Percentiles rank a stretch among this genome's conserved stretches.
Conservation (phyloP, 2,329 filamentous ascomycete species). For the Fusarium proliferatum region DNA sequence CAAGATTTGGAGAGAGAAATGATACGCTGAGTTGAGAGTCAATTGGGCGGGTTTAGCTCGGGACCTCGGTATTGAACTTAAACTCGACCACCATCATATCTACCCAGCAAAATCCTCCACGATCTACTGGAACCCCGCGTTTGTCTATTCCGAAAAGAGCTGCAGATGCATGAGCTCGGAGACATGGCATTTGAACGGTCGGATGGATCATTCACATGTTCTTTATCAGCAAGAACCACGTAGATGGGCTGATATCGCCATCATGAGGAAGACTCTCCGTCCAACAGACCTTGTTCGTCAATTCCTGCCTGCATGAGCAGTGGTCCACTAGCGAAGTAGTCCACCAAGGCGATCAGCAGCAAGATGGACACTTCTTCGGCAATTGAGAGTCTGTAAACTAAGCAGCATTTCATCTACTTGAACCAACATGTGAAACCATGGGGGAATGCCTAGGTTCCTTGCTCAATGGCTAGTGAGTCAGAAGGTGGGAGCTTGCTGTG, state of each 20-base stretch:
- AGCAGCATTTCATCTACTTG: neutral
- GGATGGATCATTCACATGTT: constrained; percentile 12
- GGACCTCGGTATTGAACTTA: constrained; percentile 10
- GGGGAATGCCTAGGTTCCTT: neutral
- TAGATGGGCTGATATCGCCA: neutral
- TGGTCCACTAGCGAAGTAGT: neutral
- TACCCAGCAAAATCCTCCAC: neutral
- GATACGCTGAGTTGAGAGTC: neutral
- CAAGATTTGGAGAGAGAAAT: neutral
- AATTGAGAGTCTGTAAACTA: neutral
- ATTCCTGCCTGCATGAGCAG: neutral
- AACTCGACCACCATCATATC: neutral
- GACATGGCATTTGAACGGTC: neutral
- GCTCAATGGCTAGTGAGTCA: no score
- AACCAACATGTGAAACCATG: neutral
- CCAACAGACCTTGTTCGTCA: fast-evolving
- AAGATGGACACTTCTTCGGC: neutral
- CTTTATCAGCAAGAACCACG: neutral
- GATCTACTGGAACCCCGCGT: constrained; percentile 14
- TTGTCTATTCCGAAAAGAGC: neutral
- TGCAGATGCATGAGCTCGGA: neutral
- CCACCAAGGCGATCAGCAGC: neutral
- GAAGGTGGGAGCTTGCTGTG: neutral
- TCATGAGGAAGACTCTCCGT: fast-evolving
- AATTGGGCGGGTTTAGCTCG: constrained; percentile 20